Evolutionary conservation across 306 rosid genomes (phyloP).

Genomic region (Prunus armeniaca): DNA sequence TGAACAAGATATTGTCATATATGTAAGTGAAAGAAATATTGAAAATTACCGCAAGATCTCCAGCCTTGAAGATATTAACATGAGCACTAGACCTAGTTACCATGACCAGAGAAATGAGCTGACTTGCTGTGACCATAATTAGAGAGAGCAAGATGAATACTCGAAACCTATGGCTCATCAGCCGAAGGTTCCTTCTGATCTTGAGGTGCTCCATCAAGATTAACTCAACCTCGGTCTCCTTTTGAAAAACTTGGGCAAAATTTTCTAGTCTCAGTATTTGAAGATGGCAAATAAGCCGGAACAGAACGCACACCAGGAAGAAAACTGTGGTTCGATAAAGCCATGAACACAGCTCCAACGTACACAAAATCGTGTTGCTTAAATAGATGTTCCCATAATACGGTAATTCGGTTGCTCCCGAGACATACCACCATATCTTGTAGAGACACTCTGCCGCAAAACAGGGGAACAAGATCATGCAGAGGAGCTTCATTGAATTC

Average conservation of each 20-base stretch:
- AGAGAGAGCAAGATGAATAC: conserved; percentile 62
- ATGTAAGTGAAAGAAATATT: not conserved
- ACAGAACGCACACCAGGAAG: conserved; percentile 76
- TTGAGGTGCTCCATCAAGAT: conserved; percentile 68
- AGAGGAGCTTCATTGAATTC: conserved; percentile 61
- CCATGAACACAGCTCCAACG: conserved; percentile 73
- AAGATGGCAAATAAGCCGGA: conserved; percentile 70
- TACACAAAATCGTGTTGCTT: conserved; percentile 51
- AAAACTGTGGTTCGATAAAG: conserved; percentile 65
- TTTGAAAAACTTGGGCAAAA: conserved; percentile 56
- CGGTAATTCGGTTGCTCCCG: conserved; percentile 67
- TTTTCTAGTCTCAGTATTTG: conserved; percentile 70
- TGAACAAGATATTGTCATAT: not conserved
- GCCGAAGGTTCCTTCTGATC: conserved; percentile 52
- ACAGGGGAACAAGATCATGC: conserved; percentile 53
- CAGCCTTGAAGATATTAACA: conserved; percentile 65
- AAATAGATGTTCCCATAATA: conserved; percentile 51
- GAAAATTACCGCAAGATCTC: conserved; percentile 74
- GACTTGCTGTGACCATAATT: conserved; percentile 75
- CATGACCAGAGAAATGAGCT: conserved; percentile 60
- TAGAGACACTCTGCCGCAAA: conserved; percentile 59
- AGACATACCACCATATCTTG: conserved; percentile 86
- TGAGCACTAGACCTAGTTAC: conserved; percentile 45
- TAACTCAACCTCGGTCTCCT: conserved; percentile 59
- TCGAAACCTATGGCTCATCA: conserved; percentile 84